Evolutionary conservation across 768 basidiomycete species (phyloP).

Genomic region (Myochromella boudieri): DNA sequence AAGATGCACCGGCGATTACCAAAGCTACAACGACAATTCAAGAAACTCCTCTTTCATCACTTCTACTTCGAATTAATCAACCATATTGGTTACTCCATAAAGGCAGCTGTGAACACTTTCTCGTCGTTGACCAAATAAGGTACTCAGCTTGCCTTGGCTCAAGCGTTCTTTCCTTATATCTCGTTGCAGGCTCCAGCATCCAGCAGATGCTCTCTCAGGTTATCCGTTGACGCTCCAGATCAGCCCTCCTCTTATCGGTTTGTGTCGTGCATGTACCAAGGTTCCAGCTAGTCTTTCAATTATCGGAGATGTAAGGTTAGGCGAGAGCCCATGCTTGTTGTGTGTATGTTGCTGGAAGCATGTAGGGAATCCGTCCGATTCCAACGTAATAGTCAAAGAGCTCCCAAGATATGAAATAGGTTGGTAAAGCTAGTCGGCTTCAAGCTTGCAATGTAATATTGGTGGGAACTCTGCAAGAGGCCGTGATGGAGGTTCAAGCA

Average conservation of each 20-base stretch:
- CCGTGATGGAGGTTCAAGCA: too few species aligned
- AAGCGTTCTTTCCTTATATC: slow-evolving; percentile 3
- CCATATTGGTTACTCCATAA: slow-evolving; percentile 84
- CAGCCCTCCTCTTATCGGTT: slow-evolving; percentile 57
- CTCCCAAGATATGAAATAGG: slow-evolving; percentile 41
- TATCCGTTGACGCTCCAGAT: slow-evolving; percentile 72
- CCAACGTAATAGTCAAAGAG: slow-evolving; percentile 49
- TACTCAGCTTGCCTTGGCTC: slow-evolving; percentile 19
- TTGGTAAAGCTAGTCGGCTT: not conserved
- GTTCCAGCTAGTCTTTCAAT: slow-evolving; percentile 70
- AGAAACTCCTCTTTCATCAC: slow-evolving; percentile 49
- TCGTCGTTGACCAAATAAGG: slow-evolving; percentile 77
- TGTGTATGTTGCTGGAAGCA: slow-evolving; percentile 73
- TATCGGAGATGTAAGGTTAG: slow-evolving; percentile 69
- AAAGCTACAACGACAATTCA: slow-evolving; percentile 44
- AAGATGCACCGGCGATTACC: slow-evolving; percentile 28
- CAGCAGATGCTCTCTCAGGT: slow-evolving; percentile 50
- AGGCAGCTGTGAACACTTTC: slow-evolving; percentile 81
- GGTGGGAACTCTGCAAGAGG: too few species aligned
- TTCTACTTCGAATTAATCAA: slow-evolving; percentile 63
- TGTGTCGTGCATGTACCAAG: slow-evolving; percentile 69
- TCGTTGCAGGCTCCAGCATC: slow-evolving; percentile 52
- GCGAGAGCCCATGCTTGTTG: slow-evolving; percentile 75
- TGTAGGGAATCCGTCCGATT: slow-evolving; percentile 57
- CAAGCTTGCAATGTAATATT: not conserved